Percentiles rank a stretch among this genome's conserved stretches.
Evolutionary conservation across 2,329 filamentous ascomycete species (phyloP).

Genomic region (Aspergillus awamori): DNA sequence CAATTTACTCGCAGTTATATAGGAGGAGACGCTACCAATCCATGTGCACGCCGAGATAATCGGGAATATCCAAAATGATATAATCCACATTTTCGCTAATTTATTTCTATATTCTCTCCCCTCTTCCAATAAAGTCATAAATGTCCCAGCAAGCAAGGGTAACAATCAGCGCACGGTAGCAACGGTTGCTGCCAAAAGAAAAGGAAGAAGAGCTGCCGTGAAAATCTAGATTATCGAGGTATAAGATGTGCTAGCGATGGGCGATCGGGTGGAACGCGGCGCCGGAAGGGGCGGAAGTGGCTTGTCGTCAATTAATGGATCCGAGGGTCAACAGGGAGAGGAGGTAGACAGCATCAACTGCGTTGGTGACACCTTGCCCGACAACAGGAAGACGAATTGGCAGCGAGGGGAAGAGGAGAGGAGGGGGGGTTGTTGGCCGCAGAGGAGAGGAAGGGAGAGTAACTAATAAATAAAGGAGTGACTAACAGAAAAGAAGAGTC

Average conservation of each 20-base stretch:
- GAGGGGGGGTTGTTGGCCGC: background rate
- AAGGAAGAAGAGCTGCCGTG: background rate
- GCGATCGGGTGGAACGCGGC: background rate
- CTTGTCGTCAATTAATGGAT: constrained; percentile 7
- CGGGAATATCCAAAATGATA: constrained; percentile 59
- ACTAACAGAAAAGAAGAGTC: background rate
- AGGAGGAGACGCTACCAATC: constrained; percentile 45
- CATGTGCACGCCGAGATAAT: constrained; percentile 61
- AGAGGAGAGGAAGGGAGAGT: background rate
- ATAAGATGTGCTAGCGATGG: background rate
- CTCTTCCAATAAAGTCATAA: background rate
- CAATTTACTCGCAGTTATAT: background rate
- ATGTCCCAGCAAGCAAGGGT: background rate
- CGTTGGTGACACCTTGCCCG: background rate
- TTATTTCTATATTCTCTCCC: background rate
- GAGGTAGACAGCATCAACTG: background rate
- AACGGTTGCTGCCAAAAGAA: background rate
- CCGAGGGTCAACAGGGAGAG: background rate
- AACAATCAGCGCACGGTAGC: background rate
- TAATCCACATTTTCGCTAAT: constrained; percentile 43
- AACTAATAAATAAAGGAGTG: background rate
- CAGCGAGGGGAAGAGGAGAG: background rate
- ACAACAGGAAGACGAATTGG: background rate
- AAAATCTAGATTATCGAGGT: background rate
- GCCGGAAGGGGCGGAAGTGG: constrained; percentile 22